phyloP scores from a whole-genome alignment of 441 rosid genomes.

The Populus hybrid region DNA sequence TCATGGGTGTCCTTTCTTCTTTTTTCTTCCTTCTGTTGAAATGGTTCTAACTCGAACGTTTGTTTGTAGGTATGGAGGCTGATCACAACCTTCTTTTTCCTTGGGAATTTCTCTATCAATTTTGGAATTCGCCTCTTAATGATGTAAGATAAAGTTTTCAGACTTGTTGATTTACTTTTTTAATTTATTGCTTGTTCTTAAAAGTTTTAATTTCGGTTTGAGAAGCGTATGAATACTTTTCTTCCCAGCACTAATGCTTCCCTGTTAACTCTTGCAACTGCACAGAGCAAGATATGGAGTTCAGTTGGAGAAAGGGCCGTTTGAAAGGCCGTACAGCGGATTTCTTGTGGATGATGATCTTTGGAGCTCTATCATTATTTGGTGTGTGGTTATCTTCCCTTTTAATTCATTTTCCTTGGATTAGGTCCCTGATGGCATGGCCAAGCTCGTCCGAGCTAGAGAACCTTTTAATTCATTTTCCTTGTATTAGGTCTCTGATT shows the following conservation, averaged over 20 bases:
- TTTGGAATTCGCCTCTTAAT: conserved; percentile 90
- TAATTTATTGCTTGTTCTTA: neutral
- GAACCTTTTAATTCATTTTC: neutral
- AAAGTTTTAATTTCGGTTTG: neutral
- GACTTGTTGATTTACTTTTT: neutral
- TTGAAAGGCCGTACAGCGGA: conserved; percentile 88
- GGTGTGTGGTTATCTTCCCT: conserved; percentile 38
- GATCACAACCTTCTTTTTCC: conserved; percentile 75
- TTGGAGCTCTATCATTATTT: conserved; percentile 65
- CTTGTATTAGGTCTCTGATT: neutral
- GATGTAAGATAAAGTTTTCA: conserved; percentile 55
- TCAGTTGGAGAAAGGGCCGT: conserved; percentile 88
- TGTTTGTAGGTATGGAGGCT: conserved; percentile 78
- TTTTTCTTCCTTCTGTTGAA: neutral
- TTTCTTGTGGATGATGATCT: conserved; percentile 96
- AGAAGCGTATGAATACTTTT: neutral
- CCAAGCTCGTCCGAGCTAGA: too few species aligned
- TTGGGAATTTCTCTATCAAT: conserved; percentile 84
- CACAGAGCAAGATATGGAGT: conserved; percentile 94
- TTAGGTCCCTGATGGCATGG: neutral
- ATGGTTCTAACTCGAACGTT: neutral
- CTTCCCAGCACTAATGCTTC: neutral
- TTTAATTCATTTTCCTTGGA: neutral
- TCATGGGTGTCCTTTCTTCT: neutral
- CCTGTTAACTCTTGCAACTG: conserved; percentile 8